Evolutionary conservation across 2,329 filamentous ascomycete species (phyloP), one percentile per base, ranked within the genome.

Genomic region (Bipolaris bicolor): DNA sequence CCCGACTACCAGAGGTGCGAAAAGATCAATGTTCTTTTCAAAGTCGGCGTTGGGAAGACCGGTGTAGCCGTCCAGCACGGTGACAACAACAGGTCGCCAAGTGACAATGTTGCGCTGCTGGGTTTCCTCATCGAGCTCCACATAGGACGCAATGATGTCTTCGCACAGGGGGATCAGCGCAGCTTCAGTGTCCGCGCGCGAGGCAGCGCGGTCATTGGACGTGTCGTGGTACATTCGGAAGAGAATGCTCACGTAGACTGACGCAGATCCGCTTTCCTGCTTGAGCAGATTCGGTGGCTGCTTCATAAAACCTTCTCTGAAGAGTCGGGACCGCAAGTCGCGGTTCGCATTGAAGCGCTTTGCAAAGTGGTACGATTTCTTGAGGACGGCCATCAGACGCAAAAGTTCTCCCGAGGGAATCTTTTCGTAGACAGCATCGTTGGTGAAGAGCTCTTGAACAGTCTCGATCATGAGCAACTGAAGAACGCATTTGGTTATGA

Each of bases 401-500:
- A 99, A 83, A 0, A 99, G 86, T 73, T 98, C 92, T 9, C 86
- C 81, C 0, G 92, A 97, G 0, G 95, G 96, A 37, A 99, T 99
- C 74, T 96, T 88, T 5, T 88, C 84, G 74, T 99, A 99, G 15
- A 99, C 96, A 1, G 90, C 87, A 73, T 98, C 93, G 76, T 98
- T 99, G 67, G 92, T 96, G 81, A 99, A 99, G 47, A 99, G 87
- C 77, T 99, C 96, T 71, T 96, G 96, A 40, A 99, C 96, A 0
- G 96, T 99, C 77, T 99, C 96, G 68, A 99, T 99, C 92, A 99
- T 99, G 63, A 99, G 87, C 2, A 99, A 86, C 77, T 99, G 96
- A 7, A 99, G 82, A 3, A 99, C 96, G 74, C 95, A 99, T 65
- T 96, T 94, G 13, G 94, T 97, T 77, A 99, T 99, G 76, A 99